Conservation (phyloP, 1,139 yeast species). For the Yamadazyma friedrichii region DNA sequence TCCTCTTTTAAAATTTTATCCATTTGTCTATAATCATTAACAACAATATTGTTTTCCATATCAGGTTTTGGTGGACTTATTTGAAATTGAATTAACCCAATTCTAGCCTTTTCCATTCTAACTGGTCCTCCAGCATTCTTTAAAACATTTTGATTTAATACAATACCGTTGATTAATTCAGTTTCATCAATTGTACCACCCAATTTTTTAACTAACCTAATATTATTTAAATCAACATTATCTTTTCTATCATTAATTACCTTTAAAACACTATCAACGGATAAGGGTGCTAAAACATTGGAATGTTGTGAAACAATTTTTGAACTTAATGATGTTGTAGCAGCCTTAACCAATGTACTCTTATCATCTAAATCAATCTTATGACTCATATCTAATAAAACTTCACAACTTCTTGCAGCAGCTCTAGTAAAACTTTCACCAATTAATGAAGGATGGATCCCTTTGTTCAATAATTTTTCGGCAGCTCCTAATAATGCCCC, state of each 20-base stretch:
- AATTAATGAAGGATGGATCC: conserved; percentile 93
- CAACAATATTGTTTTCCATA: conserved; percentile 96
- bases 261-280: conserved; percentile 89
- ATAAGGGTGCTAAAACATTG: conserved; percentile 80
- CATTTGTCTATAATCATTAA: conserved; percentile 98
- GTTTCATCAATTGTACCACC: conserved; percentile 99
- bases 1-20: conserved; percentile 97
- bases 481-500: conserved; percentile 96
- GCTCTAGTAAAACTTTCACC: conserved; percentile 96
- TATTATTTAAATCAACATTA: conserved; percentile 84
- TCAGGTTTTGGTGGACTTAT: conserved; percentile 99
- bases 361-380: conserved; percentile 73
- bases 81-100: conserved; percentile 93
- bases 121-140: conserved; percentile 96
- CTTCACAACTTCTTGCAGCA: conserved; percentile 81
- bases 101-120: conserved; percentile 88
- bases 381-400: conserved; percentile 80
- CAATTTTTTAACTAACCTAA: conserved; percentile 85
- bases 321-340: conserved; percentile 88
- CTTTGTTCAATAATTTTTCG: conserved; percentile 81
- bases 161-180: conserved; percentile 88
- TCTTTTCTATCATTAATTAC: conserved; percentile 53
- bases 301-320: conserved; percentile 95
- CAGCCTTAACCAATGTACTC: conserved; percentile 85
- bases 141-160: conserved; percentile 83